These are phyloP conservation scores for Gaeumannomyces sp. DNA, from an alignment of 2,329 filamentous ascomycete species.

Conservation along the genomic window DNA sequence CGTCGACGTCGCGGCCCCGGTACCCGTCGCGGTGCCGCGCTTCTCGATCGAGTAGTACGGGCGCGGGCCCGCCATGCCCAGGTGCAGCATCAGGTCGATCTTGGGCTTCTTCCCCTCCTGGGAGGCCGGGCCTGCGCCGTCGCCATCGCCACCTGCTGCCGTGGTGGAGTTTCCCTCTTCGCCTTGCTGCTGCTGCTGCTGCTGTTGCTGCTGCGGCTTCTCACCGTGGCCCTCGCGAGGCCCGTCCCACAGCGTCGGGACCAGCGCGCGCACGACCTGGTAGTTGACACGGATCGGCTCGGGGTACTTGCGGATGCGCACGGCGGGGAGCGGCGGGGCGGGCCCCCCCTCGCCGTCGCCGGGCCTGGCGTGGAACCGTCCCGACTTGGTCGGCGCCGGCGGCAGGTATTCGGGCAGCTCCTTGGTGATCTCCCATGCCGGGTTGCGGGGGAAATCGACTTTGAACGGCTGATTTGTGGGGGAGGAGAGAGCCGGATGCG, in stretches of 20 bases:
- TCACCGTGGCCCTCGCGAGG: background rate
- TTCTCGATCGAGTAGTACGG: conserved; percentile 65
- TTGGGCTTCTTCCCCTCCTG: background rate
- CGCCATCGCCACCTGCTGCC: background rate
- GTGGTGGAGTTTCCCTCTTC: background rate
- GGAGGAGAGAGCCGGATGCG: background rate
- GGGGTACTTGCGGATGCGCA: conserved; percentile 60
- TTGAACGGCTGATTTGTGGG: conserved; percentile 60
- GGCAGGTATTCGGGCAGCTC: conserved; percentile 61
- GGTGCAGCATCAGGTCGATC: conserved; percentile 66
- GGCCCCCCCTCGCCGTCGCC: conserved; percentile 15
- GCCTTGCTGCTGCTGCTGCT: background rate
- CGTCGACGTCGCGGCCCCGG: conserved; percentile 63
- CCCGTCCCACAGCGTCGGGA: conserved; percentile 56
- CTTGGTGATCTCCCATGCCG: conserved; percentile 72
- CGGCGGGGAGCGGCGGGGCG: conserved; percentile 33
- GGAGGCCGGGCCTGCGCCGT: background rate
- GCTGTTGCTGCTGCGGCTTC: background rate
- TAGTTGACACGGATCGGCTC: conserved; percentile 67
- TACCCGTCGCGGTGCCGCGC: conserved; percentile 69
- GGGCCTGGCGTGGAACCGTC: conserved; percentile 14
- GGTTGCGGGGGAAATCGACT: conserved; percentile 64
- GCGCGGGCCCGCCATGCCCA: conserved; percentile 68
- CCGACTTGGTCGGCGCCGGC: conserved; percentile 36
- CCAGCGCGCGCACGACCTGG: conserved; percentile 52